Base-by-base conservation (phyloP, 495 filamentous ascomycete genomes). In the Penicillium malachiteum region DNA sequence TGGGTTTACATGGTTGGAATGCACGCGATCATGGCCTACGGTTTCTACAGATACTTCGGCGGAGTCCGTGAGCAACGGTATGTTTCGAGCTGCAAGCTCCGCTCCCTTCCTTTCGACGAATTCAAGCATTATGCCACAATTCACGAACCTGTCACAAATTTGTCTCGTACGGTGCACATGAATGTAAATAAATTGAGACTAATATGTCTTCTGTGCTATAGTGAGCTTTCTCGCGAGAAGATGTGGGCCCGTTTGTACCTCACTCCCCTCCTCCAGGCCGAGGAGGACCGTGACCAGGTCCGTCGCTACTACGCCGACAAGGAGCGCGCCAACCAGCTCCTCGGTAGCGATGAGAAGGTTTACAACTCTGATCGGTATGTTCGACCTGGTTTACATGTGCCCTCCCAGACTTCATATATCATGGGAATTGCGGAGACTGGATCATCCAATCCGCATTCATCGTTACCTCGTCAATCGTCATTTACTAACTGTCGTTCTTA, bases 231-330 rank as follows among this genome's bases (percentile, higher is more conserved):
- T 50, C 90, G 94, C 43, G 94, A 98, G 67, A 98, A 98, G 79
- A 92, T 96, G 82, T 98, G 94, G 94, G 80, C 87, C 42, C 87
- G 94, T 61, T 92, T 97, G 63, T 84, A 98, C 70, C 78, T 98
- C 46, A 91, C 91, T 67, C 94, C 94, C 32, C 72, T 94, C 58
- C 85, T 98, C 48, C 92, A 97, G 67, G 94, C 94, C 52, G 94
- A 98, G 69, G 89, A 93, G 66, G 94, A 98, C 78, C 87, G 94
- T 45, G 94, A 98, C 77, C 85, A 90, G 67, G 92, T 95, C 60
- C 82, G 94, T 44, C 76, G 92, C 59, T 79, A 91, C 67, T 84
- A 85, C 52, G 94, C 95, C 46, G 89, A 96, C 66, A 83, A 90
- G 79, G 89, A 84, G 52, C 79, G 94, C 41, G 95, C 97, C 82